Evolutionary conservation across 805 yeast genomes (phyloP), one percentile per base, ranked within the genome.

Genomic region (Kazachstania viticola): DNA sequence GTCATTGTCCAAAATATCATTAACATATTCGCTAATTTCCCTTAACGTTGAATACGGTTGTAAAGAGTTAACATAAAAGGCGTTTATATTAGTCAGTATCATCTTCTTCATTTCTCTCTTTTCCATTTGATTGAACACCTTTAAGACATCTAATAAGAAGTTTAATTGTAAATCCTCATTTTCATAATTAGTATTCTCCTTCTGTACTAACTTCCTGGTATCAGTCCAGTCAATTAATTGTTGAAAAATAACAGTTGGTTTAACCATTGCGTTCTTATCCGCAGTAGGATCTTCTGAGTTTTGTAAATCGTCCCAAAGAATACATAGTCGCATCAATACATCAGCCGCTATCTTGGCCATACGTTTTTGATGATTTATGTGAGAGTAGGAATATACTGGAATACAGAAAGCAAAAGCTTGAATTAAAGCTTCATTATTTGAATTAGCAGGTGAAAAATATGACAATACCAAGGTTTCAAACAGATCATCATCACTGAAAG

Each of bases 201-300:
- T 56, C 36, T 70, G 67, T 3, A 74, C 83, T 7, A 77, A 57
- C 40, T 74, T 71, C 27, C 61, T 58, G 5, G 95, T 94, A 50
- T 84, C 88, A 14, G 94, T 79, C 94, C 95, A 83, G 46, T 75
- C 73, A 16, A 79, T 61, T 29, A 88, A 55, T 45, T 82, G 94
- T 40, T 76, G 84, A 21, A 79, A 57, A 3, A 80, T 69, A 8
- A 62, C 61, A 9, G 65, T 58, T 0, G 83, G 79, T 22, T 46
- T 54, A 31, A 54, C 28, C 60, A 56, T 56, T 4, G 50, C 28
- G 3, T 36, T 39, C 6, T 36, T 35, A 13, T 41, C 37, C 4
- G 22, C 29, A 5, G 38, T 36, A 2, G 60, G 58, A 27, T 61
- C 50, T 16, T 58, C 58, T 7, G 56, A 57, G 11, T 43, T 46